Evolutionary conservation across 163 green algal species (phyloP).

Genomic region (Volvox carteri): DNA sequence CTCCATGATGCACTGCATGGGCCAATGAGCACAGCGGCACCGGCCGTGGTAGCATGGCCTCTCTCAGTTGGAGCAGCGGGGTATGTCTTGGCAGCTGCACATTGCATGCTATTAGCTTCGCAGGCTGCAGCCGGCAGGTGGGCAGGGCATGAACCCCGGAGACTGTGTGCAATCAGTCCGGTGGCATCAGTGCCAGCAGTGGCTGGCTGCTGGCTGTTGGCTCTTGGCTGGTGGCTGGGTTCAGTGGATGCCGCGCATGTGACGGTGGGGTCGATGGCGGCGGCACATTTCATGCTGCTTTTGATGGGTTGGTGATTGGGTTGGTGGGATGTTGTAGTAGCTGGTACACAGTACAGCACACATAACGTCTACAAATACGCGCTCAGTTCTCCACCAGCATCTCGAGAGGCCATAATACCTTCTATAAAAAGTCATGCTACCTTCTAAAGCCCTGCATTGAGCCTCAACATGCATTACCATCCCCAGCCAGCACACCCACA

Average conservation of each 20-base stretch:
- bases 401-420: too few relatives aligned
- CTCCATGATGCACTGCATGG: neutral
- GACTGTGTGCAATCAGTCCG: neutral
- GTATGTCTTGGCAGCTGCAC: slow-evolving; percentile 21
- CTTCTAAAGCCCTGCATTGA: too few relatives aligned
- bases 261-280: neutral
- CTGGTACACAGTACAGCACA: too few relatives aligned
- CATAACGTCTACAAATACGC: too few relatives aligned
- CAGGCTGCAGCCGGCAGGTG: neutral
- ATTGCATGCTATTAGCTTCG: neutral
- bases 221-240: slow-evolving; percentile 27
- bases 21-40: neutral
- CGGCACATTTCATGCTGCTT: neutral
- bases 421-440: too few relatives aligned
- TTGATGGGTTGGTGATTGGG: too few relatives aligned
- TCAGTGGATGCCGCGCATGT: slow-evolving; percentile 5
- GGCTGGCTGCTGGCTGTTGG: neutral
- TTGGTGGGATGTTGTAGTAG: too few relatives aligned
- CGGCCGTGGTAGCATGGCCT: neutral
- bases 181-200: neutral
- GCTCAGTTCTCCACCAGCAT: too few relatives aligned
- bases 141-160: neutral
- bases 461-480: too few relatives aligned
- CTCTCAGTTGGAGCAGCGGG: neutral
- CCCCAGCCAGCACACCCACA: too few relatives aligned